Percentiles rank a stretch among this genome's conserved stretches.
Evolutionary conservation across 1,284 basidiomycete species (phyloP).

Genomic region (Fomes fomentarius): DNA sequence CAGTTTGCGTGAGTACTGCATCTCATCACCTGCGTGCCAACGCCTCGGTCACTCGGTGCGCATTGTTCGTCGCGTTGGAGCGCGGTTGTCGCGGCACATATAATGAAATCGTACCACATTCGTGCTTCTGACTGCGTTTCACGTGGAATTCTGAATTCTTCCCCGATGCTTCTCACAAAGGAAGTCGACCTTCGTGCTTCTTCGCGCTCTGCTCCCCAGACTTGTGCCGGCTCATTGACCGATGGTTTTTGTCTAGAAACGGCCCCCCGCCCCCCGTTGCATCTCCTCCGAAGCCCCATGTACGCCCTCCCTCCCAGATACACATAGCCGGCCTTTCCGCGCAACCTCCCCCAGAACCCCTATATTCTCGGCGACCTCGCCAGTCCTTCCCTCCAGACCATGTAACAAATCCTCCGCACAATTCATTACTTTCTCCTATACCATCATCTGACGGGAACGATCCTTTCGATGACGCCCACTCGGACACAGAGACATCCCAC

Average conservation of each 20-base stretch:
- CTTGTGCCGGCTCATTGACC: background rate
- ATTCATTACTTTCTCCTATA: constrained; percentile 12
- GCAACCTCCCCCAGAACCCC: constrained; percentile 7
- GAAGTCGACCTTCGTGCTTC: no score
- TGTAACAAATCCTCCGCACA: constrained; percentile 4
- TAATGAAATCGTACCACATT: no score
- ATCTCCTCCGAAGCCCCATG: constrained; percentile 6
- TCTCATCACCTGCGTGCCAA: background rate
- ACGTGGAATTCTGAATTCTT: no score
- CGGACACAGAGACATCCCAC: constrained; percentile 20
- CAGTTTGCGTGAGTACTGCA: constrained; percentile 53
- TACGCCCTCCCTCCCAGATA: constrained; percentile 11
- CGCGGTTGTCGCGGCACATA: no score
- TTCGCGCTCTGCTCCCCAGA: no score
- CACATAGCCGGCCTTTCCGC: background rate
- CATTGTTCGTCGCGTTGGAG: no score
- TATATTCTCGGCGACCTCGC: constrained; percentile 13
- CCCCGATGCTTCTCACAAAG: no score
- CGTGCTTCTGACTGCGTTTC: no score
- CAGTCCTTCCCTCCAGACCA: constrained; percentile 18
- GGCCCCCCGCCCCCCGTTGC: constrained; percentile 1
- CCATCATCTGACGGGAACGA: constrained; percentile 17
- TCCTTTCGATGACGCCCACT: constrained; percentile 24
- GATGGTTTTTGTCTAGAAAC: constrained; percentile 5
- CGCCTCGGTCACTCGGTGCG: no score